Evolutionary conservation across 1,284 basidiomycete genomes (phyloP).

Genomic region (Apiotrichum sp.): DNA sequence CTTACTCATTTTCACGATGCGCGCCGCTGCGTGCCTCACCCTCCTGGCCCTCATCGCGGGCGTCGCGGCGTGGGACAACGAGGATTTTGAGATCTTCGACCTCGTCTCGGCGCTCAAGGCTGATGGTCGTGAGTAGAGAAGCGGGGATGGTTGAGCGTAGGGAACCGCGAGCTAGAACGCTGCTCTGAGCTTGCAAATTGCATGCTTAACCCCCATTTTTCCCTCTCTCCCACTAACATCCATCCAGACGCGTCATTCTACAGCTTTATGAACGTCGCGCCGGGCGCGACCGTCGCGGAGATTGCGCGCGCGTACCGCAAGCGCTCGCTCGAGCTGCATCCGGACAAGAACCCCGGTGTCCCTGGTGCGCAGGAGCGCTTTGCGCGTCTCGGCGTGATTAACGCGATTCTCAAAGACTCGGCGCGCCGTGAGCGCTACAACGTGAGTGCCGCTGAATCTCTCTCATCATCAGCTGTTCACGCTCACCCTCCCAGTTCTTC

Average conservation of each 20-base stretch:
- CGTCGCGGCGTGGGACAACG: slow-evolving; percentile 50
- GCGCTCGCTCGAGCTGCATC: slow-evolving; percentile 78
- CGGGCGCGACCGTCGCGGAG: slow-evolving; percentile 63
- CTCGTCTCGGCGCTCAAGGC: slow-evolving; percentile 76
- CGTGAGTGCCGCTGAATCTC: slow-evolving; percentile 19
- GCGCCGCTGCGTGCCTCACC: slow-evolving; percentile 1
- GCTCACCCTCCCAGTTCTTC: slow-evolving; percentile 43
- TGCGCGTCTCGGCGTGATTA: slow-evolving; percentile 77
- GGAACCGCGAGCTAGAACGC: no score
- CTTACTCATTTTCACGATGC: slow-evolving; percentile 1
- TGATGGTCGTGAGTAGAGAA: slow-evolving; percentile 60
- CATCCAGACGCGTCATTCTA: slow-evolving; percentile 73
- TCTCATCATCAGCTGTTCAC: background rate
- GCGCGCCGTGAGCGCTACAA: slow-evolving; percentile 71
- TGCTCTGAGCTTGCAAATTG: no score
- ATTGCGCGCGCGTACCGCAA: slow-evolving; percentile 83
- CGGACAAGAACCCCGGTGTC: slow-evolving; percentile 83
- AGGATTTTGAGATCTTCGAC: slow-evolving; percentile 94
- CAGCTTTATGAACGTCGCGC: slow-evolving; percentile 68
- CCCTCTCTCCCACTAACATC: background rate
- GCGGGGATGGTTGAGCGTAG: no score
- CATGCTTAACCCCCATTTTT: no score
- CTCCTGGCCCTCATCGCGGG: slow-evolving; percentile 12
- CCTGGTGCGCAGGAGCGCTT: slow-evolving; percentile 78
- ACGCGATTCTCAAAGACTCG: slow-evolving; percentile 66